Evolutionary conservation across 2,329 filamentous ascomycete species (phyloP).

Genomic region (Nigrospora osmanthi): DNA sequence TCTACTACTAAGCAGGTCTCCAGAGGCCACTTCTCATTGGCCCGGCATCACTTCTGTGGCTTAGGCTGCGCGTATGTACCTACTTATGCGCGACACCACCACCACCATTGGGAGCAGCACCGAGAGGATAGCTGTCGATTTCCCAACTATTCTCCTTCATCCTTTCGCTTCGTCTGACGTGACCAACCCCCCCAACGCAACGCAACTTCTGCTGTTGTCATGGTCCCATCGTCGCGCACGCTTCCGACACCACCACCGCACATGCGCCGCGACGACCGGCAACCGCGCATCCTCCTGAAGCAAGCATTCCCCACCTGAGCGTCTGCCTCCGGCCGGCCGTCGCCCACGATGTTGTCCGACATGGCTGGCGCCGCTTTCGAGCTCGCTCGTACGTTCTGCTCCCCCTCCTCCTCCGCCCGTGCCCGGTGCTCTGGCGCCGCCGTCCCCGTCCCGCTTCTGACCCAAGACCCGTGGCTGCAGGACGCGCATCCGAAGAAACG

Average conservation of each 20-base stretch:
- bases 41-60: too few relatives aligned
- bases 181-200: too few relatives aligned
- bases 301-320: not conserved
- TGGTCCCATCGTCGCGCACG: conserved; percentile 1
- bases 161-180: too few relatives aligned
- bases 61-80: too few relatives aligned
- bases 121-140: too few relatives aligned
- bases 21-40: too few relatives aligned
- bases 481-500: conserved; percentile 35
- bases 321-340: conserved; percentile 5
- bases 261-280: too few relatives aligned
- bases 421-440: conserved; percentile 4
- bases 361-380: conserved; percentile 26
- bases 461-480: conserved; percentile 16
- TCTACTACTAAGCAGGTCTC: too few relatives aligned
- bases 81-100: too few relatives aligned
- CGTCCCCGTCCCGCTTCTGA: not conserved
- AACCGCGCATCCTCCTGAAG: not conserved
- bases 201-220: not conserved
- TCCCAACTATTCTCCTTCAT: too few relatives aligned
- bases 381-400: conserved; percentile 26
- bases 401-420: conserved; percentile 1
- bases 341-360: conserved; percentile 25
- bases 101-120: too few relatives aligned
- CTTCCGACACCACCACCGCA: not conserved